These are phyloP conservation scores for Stephania yunnanensis DNA, from an alignment of 164 flowering plant species.

Conservation along the genomic window DNA sequence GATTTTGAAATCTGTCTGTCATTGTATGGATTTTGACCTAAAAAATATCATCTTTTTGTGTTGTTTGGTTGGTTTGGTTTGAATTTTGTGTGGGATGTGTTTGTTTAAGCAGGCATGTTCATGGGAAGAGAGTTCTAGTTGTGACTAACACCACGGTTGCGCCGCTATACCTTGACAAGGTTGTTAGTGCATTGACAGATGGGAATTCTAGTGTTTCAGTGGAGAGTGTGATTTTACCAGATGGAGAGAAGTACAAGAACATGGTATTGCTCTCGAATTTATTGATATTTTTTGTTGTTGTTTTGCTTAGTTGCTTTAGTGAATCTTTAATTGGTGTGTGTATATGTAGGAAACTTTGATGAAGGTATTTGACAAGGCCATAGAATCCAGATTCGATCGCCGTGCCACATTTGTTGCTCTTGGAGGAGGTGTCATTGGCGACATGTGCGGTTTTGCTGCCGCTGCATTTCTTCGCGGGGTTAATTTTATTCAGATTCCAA, in stretches of 20 bases:
- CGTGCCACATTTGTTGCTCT: conserved; percentile 93
- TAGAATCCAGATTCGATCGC: conserved; percentile 82
- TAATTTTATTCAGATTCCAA: conserved; percentile 96
- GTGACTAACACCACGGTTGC: conserved; percentile 86
- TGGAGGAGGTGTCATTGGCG: conserved; percentile 99
- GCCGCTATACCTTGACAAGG: conserved; percentile 80
- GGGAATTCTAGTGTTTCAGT: conserved; percentile 79
- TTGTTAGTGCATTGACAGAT: conserved; percentile 58
- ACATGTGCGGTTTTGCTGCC: conserved; percentile 99
- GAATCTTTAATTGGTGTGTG: not conserved
- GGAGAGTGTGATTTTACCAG: conserved; percentile 85
- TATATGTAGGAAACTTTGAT: conserved; percentile 69
- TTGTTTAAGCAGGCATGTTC: conserved; percentile 66
- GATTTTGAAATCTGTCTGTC: not conserved
- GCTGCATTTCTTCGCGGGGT: conserved; percentile 95
- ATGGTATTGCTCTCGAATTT: conserved; percentile 49
- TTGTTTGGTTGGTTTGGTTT: not conserved
- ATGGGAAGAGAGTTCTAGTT: conserved; percentile 92
- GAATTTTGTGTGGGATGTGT: not conserved
- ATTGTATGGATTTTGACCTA: not conserved
- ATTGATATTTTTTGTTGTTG: not conserved
- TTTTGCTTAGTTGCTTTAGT: not conserved
- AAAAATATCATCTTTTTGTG: not conserved
- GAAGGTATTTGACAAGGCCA: conserved; percentile 97
- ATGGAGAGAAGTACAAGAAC: conserved; percentile 92